Evolutionary conservation across 257 asterid species (phyloP).

Genomic region (Solanum chaucha): DNA sequence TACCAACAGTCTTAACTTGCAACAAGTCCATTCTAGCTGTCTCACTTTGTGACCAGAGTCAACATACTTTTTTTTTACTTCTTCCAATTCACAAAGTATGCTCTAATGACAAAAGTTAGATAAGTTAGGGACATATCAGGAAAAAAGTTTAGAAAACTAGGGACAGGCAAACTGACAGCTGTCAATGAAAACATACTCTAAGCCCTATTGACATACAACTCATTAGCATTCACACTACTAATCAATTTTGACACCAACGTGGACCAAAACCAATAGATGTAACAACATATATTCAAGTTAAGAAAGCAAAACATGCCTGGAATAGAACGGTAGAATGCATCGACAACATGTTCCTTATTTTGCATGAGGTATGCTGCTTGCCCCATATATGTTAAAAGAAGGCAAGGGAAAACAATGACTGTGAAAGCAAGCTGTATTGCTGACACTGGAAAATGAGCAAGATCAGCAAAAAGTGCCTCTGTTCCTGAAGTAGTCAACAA

Average conservation of each 20-base stretch:
- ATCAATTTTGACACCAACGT: background rate
- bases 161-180: background rate
- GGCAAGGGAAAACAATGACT: slow-evolving; percentile 25
- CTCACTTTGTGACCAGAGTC: background rate
- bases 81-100: background rate
- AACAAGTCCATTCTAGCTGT: background rate
- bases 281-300: background rate
- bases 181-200: background rate
- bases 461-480: slow-evolving; percentile 22
- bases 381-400: slow-evolving; percentile 33
- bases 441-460: slow-evolving; percentile 12
- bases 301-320: slow-evolving; percentile 16
- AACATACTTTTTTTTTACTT: background rate
- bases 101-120: background rate
- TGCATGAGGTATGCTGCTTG: slow-evolving; percentile 49
- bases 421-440: slow-evolving; percentile 34
- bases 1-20: background rate
- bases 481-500: slow-evolving; percentile 20
- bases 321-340: slow-evolving; percentile 34
- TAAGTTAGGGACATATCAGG: background rate
- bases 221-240: background rate
- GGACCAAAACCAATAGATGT: background rate
- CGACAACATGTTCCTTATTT: slow-evolving; percentile 22
- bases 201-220: background rate
- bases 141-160: background rate